Evolutionary conservation across 2,329 filamentous ascomycete genomes (phyloP).

Genomic region (Colletotrichum coccodes): DNA sequence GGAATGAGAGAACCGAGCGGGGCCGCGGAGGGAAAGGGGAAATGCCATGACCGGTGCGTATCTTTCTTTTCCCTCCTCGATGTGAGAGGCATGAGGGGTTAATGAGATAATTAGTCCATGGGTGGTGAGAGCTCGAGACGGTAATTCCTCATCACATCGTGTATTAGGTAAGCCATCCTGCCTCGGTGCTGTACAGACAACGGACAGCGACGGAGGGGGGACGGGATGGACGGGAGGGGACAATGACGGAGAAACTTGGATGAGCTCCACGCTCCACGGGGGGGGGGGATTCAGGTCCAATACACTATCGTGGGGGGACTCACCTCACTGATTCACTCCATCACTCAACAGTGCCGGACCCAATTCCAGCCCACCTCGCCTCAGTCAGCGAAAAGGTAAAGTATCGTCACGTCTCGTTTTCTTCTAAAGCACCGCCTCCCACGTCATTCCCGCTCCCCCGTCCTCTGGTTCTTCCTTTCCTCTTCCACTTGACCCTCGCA

Average conservation of each 20-base stretch:
- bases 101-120: not conserved
- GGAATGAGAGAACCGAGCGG: not conserved
- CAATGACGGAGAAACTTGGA: conserved; percentile 21
- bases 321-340: not conserved
- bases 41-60: not conserved
- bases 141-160: not conserved
- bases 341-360: not conserved
- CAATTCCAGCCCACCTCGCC: not conserved
- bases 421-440: conserved; percentile 4
- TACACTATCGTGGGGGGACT: too few species aligned
- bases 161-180: conserved; percentile 14
- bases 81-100: not conserved
- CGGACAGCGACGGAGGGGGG: not conserved
- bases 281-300: not conserved
- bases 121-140: not conserved
- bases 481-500: not conserved
- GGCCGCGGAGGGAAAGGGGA: conserved; percentile 11
- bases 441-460: not conserved
- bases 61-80: not conserved
- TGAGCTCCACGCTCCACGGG: not conserved
- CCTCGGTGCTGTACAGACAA: not conserved
- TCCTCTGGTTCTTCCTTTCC: not conserved
- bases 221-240: not conserved
- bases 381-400: not conserved
- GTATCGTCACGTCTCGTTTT: not conserved